Evolutionary conservation across 2,329 filamentous ascomycete species (phyloP), one percentile per base, ranked within the genome.

Genomic region (Keithomyces neogunnii): DNA sequence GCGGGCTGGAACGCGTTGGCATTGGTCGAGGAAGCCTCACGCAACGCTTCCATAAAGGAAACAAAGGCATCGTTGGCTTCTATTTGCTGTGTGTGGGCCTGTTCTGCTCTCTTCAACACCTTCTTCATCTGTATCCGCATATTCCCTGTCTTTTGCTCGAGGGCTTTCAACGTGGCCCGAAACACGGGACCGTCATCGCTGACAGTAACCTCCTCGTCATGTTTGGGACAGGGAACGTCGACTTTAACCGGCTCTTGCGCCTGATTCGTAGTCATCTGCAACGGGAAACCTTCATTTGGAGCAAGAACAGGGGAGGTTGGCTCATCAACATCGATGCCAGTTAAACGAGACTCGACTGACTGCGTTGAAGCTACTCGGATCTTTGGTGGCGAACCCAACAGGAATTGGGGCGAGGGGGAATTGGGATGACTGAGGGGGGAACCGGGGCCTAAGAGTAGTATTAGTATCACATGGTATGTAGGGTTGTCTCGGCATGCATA

Each of bases 121-220:
- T 93, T 95, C 69, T 99, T 99, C 84, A 97, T 96, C 59, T 92
- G 88, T 28, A 81, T 77, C 53, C 91, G 85, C 88, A 99, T 93
- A 60, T 88, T 95, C 43, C 90, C 89, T 0, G 92, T 99, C 73
- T 96, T 97, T 64, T 96, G 91, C 68, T 99, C 93, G 31, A 97
- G 73, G 0, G 91, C 87, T 66, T 96, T 96, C 77, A 99, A 95
- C 0, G 93, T 97, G 19, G 93, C 95, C 56, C 95, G 83, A 71
- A 99, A 99, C 1, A 99, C 77, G 0, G 95, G 93, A 0, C 93
- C 93, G 69, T 99, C 93, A 59, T 97, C 93, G 28, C 87, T 85
- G 28, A 86, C 81, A 54, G 86, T 84, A 69, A 89, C 83, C 69
- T 96, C 92, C 55, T 96, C 91, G 35, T 83, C 86, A 3, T 90